These are phyloP conservation scores for Nemophila menziesii DNA, from an alignment of 257 asterid species.

Conservation along the genomic window DNA sequence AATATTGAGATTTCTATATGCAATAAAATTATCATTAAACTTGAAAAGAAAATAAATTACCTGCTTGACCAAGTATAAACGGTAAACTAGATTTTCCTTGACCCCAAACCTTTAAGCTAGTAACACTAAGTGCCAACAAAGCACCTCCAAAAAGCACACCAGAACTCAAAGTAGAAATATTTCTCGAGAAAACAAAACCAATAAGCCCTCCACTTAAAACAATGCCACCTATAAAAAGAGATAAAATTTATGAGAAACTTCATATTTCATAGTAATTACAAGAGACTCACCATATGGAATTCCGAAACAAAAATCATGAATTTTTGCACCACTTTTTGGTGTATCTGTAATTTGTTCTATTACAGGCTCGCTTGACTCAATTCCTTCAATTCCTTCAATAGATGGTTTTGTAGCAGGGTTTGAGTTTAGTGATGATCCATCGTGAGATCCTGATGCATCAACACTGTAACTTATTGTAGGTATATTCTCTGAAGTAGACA, in stretches of 20 bases:
- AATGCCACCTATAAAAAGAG: slow-evolving; percentile 51
- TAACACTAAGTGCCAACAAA: slow-evolving; percentile 66
- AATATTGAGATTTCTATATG: background rate
- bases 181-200: slow-evolving; percentile 64
- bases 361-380: slow-evolving; percentile 24
- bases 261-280: background rate
- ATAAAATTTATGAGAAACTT: slow-evolving; percentile 4
- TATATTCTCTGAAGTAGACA: slow-evolving; percentile 30
- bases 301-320: slow-evolving; percentile 90
- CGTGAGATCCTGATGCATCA: slow-evolving; percentile 32
- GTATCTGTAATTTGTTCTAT: slow-evolving; percentile 25
- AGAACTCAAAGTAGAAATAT: slow-evolving; percentile 36
- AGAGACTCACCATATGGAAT: slow-evolving; percentile 74
- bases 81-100: slow-evolving; percentile 93
- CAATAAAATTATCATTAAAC: background rate
- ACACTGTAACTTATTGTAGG: slow-evolving; percentile 25
- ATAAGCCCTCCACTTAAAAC: slow-evolving; percentile 66
- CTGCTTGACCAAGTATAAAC: slow-evolving; percentile 88
- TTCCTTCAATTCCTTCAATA: slow-evolving; percentile 22
- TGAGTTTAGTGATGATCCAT: slow-evolving; percentile 33
- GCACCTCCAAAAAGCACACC: slow-evolving; percentile 78
- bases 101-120: slow-evolving; percentile 79
- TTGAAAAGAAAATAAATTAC: slow-evolving; percentile 22
- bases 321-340: slow-evolving; percentile 58
- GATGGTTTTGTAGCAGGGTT: slow-evolving; percentile 22